Conservation (phyloP, 495 filamentous ascomycete species). For the Trichoderma gamsii region DNA sequence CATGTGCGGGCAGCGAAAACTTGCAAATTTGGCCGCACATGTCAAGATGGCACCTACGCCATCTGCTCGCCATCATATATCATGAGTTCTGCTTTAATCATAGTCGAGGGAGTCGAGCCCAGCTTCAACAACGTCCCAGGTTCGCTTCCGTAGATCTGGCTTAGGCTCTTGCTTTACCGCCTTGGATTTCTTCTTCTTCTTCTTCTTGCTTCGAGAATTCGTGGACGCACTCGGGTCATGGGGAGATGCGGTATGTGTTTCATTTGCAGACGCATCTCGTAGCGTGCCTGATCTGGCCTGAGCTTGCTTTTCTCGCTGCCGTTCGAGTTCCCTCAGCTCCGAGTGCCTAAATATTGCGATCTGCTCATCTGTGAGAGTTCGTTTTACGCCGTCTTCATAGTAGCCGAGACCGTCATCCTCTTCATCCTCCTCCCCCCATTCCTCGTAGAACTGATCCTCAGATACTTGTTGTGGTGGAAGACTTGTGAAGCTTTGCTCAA, state of each 20-base stretch:
- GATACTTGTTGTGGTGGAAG: slow-evolving; percentile 21
- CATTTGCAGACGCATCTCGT: slow-evolving; percentile 3
- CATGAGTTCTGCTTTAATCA: slow-evolving; percentile 23
- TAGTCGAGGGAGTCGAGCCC: slow-evolving; percentile 49
- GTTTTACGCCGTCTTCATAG: slow-evolving; percentile 82
- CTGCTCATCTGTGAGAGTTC: slow-evolving; percentile 88
- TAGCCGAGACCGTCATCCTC: slow-evolving; percentile 78
- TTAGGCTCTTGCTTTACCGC: slow-evolving; percentile 42
- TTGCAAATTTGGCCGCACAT: background rate
- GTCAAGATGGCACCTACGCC: background rate
- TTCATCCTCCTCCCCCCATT: slow-evolving; percentile 35
- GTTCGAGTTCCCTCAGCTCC: slow-evolving; percentile 70
- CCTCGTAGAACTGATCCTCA: slow-evolving; percentile 27
- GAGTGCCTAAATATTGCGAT: slow-evolving; percentile 86
- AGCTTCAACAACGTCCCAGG: slow-evolving; percentile 51
- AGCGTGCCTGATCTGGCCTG: background rate
- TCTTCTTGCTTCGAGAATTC: slow-evolving; percentile 20
- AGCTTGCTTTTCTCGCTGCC: slow-evolving; percentile 33
- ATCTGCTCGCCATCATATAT: background rate
- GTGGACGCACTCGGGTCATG: slow-evolving; percentile 11
- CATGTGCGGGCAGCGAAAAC: background rate
- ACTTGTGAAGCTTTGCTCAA: slow-evolving; percentile 41
- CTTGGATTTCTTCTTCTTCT: slow-evolving; percentile 32
- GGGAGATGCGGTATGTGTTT: slow-evolving; percentile 24
- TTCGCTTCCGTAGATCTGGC: slow-evolving; percentile 51